A percentile compares a stretch with the other conserved stretches of the same genome.
phyloP scores from a whole-genome alignment of 495 filamentous ascomycete genomes.

The Parathielavia hyrcaniae region DNA sequence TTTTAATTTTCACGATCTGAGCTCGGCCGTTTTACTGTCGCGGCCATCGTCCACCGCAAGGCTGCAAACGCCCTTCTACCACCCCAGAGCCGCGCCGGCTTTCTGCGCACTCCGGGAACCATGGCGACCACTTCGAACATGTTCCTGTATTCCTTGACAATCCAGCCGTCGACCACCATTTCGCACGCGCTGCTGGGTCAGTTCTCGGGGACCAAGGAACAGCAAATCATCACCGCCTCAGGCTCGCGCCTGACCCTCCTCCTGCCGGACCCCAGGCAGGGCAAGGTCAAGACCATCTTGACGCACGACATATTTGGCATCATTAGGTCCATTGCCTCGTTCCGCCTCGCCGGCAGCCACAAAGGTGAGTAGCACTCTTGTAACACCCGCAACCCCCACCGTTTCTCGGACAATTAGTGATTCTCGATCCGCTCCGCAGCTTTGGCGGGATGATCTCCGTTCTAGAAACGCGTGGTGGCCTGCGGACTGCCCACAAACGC shows the following conservation, averaged over 20 bases:
- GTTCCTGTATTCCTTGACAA: constrained; percentile 95
- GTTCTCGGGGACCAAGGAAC: constrained; percentile 89
- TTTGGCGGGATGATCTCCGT: constrained; percentile 34
- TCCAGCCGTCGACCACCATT: constrained; percentile 82
- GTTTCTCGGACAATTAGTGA: constrained; percentile 77
- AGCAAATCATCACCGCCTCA: constrained; percentile 92
- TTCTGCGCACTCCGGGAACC: constrained; percentile 58
- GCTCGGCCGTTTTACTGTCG: not conserved
- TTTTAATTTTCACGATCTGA: not conserved
- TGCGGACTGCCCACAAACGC: constrained; percentile 15
- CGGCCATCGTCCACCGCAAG: constrained; percentile 2
- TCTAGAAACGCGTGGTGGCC: constrained; percentile 25
- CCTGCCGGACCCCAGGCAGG: constrained; percentile 74
- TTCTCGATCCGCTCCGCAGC: constrained; percentile 61
- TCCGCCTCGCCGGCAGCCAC: constrained; percentile 82
- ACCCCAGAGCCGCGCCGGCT: constrained; percentile 46
- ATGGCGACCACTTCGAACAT: constrained; percentile 98
- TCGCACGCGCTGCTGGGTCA: constrained; percentile 88
- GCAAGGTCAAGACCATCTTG: constrained; percentile 76
- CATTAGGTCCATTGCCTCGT: constrained; percentile 78
- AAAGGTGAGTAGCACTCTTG: constrained; percentile 71
- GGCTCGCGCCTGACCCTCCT: constrained; percentile 71
- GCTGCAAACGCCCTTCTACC: constrained; percentile 5
- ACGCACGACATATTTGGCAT: constrained; percentile 95
- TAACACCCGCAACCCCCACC: constrained; percentile 20